Evolutionary conservation across 176 grass and related monocot genomes (phyloP), one percentile per base, ranked within the genome.

Genomic region (Olyra latifolia): DNA sequence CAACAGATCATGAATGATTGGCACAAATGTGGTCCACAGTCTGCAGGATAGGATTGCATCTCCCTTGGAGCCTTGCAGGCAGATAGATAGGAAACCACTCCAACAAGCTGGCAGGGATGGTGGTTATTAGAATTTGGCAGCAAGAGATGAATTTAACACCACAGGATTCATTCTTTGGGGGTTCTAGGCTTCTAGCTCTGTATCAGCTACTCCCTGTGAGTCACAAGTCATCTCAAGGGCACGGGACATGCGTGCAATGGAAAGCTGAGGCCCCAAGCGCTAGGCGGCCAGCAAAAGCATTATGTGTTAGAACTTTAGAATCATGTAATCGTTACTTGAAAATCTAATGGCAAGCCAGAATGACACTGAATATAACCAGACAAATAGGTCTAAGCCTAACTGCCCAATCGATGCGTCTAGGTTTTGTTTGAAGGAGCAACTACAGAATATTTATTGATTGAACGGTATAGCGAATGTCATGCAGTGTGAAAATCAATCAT

Each of bases 1-100:
- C 53, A 76, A 11, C 38, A n/a, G 42, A 65, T 42, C 38, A 16
- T 28, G 71, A 76, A 89, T 71, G 46, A 71, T 85, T 76, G 55
- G 23, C 24, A 40, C 48, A 20, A 1, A 12, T 15, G 9, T 56
- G 82, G 25, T 32, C 70, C 82, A 63, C 70, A 4, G 14, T 62
- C 71, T 14, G 62, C 59, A 27, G 42, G n/a, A n/a, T n/a, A n/a
- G 5, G 69, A 46, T 43, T 53, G 71, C 12, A 38, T 74, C 32
- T 44, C 63, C 64, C 53, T 44, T 71, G 8, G 22, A 44, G 69
- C 47, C 69, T 72, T n/a, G 69, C 20, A n/a, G 27, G 13, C 68
- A 66, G 62, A 56, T 75, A 23, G 80, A 62, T 61, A 62, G 72
- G 48, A 71, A 61, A 80, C 60, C 40, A 10, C 41, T 61, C 54